A percentile compares a stretch with the other conserved stretches of the same genome.
These are phyloP conservation scores for Aspergillus persii DNA, from an alignment of 2,329 filamentous ascomycete genomes.

Conservation along the genomic window DNA sequence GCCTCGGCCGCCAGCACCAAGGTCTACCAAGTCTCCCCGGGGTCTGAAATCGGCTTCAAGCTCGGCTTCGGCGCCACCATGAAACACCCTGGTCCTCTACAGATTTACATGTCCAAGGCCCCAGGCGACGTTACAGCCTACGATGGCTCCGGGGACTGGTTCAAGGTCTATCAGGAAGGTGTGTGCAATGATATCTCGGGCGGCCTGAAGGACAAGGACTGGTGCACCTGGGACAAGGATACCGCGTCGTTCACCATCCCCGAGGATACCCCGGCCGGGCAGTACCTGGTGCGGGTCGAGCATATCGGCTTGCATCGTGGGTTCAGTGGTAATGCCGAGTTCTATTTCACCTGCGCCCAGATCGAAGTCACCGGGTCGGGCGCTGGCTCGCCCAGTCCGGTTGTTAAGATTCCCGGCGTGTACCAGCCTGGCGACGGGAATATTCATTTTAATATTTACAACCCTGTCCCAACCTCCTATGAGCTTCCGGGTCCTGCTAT, in stretches of 20 bases:
- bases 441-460: slow-evolving; percentile 16
- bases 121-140: slow-evolving; percentile 14
- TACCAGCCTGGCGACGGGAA: slow-evolving; percentile 13
- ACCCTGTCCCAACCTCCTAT: not conserved
- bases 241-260: slow-evolving; percentile 39
- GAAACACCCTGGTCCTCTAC: slow-evolving; percentile 23
- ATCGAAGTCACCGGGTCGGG: slow-evolving; percentile 47
- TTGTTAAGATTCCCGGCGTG: slow-evolving; percentile 16
- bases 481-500: slow-evolving; percentile 3
- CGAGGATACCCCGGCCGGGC: slow-evolving; percentile 43
- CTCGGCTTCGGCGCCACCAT: slow-evolving; percentile 20
- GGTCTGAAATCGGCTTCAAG: slow-evolving; percentile 17
- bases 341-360: slow-evolving; percentile 47
- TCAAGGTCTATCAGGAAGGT: slow-evolving; percentile 20
- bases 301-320: slow-evolving; percentile 50
- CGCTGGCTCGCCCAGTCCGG: slow-evolving; percentile 15
- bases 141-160: slow-evolving; percentile 24
- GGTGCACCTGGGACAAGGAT: slow-evolving; percentile 14
- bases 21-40: slow-evolving; percentile 15
- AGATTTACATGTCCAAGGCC: slow-evolving; percentile 27
- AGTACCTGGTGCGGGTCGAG: slow-evolving; percentile 51
- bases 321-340: slow-evolving; percentile 44
- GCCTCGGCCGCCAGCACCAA: slow-evolving; percentile 13
- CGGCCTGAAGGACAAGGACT: slow-evolving; percentile 7
- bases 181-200: slow-evolving; percentile 1